These are phyloP conservation scores for Lycium ferocissimum DNA, from an alignment of 257 asterid genomes.

Conservation along the genomic window DNA sequence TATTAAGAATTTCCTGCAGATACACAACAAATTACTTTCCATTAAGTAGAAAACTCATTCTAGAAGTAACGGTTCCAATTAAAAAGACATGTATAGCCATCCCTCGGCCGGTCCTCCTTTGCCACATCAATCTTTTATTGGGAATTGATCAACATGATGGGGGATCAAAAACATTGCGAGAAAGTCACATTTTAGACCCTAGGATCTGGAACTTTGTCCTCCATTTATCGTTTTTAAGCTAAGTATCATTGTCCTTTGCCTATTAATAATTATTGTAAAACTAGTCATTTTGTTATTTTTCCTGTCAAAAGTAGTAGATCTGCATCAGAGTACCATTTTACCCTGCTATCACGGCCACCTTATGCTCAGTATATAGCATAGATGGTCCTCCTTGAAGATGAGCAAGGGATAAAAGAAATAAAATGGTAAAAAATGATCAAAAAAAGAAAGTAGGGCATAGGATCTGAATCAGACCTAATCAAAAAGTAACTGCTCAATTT, in stretches of 20 bases:
- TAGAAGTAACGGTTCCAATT: background rate
- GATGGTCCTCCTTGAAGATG: too few relatives aligned
- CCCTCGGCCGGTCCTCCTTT: too few relatives aligned
- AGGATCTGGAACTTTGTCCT: background rate
- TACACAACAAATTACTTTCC: background rate
- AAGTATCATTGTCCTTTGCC: background rate
- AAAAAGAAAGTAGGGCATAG: too few relatives aligned
- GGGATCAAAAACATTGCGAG: background rate
- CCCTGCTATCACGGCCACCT: too few relatives aligned
- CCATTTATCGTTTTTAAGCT: background rate
- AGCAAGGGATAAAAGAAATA: too few relatives aligned
- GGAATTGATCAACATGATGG: background rate
- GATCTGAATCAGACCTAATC: too few relatives aligned
- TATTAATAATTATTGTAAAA: too few relatives aligned
- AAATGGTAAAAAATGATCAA: too few relatives aligned
- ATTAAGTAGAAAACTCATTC: background rate
- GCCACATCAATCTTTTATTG: too few relatives aligned
- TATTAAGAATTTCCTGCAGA: background rate
- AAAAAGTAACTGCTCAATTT: background rate
- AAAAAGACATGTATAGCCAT: background rate
- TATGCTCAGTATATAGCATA: too few relatives aligned
- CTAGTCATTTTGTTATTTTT: background rate
- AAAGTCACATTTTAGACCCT: too few relatives aligned
- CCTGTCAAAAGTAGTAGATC: background rate
- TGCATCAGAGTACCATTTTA: background rate